phyloP scores from a whole-genome alignment of 2,329 filamentous ascomycete genomes.

The Microdochium trichocladiopsis region DNA sequence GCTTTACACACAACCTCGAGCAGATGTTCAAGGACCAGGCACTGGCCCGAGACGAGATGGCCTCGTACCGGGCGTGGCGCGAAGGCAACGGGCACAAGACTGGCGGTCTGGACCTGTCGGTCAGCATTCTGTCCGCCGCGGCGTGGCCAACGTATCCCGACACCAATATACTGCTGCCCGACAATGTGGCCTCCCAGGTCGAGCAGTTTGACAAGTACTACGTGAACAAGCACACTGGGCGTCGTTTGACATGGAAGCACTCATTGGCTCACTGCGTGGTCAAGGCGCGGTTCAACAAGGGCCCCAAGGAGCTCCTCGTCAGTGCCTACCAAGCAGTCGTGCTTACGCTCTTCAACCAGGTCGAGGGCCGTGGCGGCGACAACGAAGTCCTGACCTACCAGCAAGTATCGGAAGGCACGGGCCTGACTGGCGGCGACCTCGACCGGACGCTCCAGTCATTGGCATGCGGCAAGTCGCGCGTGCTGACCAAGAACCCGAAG shows the following conservation, averaged over 20 bases:
- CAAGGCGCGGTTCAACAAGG: slow-evolving; percentile 71
- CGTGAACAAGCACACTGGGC: slow-evolving; percentile 80
- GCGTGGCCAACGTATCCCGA: slow-evolving; percentile 93
- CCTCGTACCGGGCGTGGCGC: slow-evolving; percentile 69
- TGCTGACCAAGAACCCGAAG: slow-evolving; percentile 79
- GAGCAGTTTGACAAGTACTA: slow-evolving; percentile 81
- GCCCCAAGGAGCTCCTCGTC: slow-evolving; percentile 81
- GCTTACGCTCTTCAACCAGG: slow-evolving; percentile 79
- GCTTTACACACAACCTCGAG: slow-evolving; percentile 94
- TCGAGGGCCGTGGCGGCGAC: slow-evolving; percentile 31
- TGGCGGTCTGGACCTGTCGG: slow-evolving; percentile 63
- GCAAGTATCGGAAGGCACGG: slow-evolving; percentile 68
- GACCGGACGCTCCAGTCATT: slow-evolving; percentile 90
- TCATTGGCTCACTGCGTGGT: slow-evolving; percentile 86
- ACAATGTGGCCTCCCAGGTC: slow-evolving; percentile 68
- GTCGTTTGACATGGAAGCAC: slow-evolving; percentile 87
- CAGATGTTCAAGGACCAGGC: slow-evolving; percentile 99
- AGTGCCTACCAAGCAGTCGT: slow-evolving; percentile 90
- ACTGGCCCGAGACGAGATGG: slow-evolving; percentile 85
- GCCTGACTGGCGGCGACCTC: slow-evolving; percentile 70
- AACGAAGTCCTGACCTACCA: slow-evolving; percentile 65
- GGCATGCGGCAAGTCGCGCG: slow-evolving; percentile 81
- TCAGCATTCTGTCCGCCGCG: slow-evolving; percentile 83
- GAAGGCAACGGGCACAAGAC: slow-evolving; percentile 38
- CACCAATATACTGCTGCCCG: slow-evolving; percentile 62